These are phyloP conservation scores for Zostera marina DNA, from an alignment of 116 monocot species.

Conservation along the genomic window DNA sequence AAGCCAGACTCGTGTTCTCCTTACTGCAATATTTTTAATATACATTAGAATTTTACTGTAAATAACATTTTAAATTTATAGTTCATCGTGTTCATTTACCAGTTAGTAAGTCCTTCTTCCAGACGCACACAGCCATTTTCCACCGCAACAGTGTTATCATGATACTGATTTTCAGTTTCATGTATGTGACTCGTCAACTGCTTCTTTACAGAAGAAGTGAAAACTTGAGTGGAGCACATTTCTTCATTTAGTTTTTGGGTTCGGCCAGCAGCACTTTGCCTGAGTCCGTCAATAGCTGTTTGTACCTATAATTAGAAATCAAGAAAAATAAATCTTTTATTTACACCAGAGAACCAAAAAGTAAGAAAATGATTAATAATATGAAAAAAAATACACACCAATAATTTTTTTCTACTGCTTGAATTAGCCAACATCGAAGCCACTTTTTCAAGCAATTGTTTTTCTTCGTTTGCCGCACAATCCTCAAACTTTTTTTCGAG, in stretches of 20 bases:
- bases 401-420: constrained; percentile 57
- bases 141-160: constrained; percentile 49
- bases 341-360: neutral
- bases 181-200: constrained; percentile 65
- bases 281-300: constrained; percentile 53
- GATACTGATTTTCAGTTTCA: constrained; percentile 52
- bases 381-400: constrained; percentile 28
- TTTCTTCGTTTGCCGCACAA: constrained; percentile 91
- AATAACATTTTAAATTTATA: too few species aligned
- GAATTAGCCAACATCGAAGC: constrained; percentile 88
- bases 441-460: constrained; percentile 68
- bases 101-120: constrained; percentile 46
- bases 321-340: neutral
- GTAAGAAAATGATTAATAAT: neutral
- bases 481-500: constrained; percentile 98
- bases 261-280: constrained; percentile 47
- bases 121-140: constrained; percentile 42
- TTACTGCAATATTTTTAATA: constrained; percentile 28
- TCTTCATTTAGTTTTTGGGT: constrained; percentile 53
- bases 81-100: constrained; percentile 27
- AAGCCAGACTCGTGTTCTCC: constrained; percentile 38
- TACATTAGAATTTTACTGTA: neutral
- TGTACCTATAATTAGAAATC: constrained; percentile 43
- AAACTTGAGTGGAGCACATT: constrained; percentile 48
- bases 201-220: constrained; percentile 53